Base-by-base conservation (phyloP, 2,329 filamentous ascomycete species). In the Kalmusia sp. region DNA sequence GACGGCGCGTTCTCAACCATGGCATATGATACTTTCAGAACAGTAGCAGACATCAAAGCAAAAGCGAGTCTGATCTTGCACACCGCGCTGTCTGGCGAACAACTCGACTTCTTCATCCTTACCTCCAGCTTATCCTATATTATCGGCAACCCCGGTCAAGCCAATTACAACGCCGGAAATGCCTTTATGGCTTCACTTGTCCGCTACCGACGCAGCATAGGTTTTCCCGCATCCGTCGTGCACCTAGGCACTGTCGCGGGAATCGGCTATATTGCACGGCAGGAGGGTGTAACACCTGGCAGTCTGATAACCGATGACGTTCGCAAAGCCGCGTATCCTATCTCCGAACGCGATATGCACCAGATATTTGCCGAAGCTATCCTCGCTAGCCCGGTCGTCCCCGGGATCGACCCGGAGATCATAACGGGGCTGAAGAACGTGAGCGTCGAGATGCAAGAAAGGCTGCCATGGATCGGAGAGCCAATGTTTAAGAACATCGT, bases 101-200 rank as follows among this genome's bases (percentile, higher is more conserved):
- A 49, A 3, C 52, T 59, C 8, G 61, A 67, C 28, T 64, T 65
- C 45, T 64, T 67, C 53, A 49, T 67, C 19, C 7, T 63, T 4
- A 51, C 58, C 41, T 62, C 57, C 1, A 63, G 59, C 8, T 31
- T 61, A 7, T 49, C 55, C 1, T 27, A 38, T 31, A 39, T 63
- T 3, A 6, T 54, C 7, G 61, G 61, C 11, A 54, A 59, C 33
- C n/a, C 27, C 2, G 59, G 61, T 5, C 64, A 67, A 43, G 40
- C 57, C 7, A 61, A 56, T 31, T 67, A 67, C 55, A 39, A 34
- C 14, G 50, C 45, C 4, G 61, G 55, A 0, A 67, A 67, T 30
- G 57, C 61, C 3, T 83, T 73, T 67, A 77, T 82, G 72, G 61
- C 57, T 11, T 59, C 59, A 1, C 58, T 83, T 0, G 76, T 73